phyloP scores from a whole-genome alignment of 2,329 filamentous ascomycete genomes.

The Rutstroemia sp. region DNA sequence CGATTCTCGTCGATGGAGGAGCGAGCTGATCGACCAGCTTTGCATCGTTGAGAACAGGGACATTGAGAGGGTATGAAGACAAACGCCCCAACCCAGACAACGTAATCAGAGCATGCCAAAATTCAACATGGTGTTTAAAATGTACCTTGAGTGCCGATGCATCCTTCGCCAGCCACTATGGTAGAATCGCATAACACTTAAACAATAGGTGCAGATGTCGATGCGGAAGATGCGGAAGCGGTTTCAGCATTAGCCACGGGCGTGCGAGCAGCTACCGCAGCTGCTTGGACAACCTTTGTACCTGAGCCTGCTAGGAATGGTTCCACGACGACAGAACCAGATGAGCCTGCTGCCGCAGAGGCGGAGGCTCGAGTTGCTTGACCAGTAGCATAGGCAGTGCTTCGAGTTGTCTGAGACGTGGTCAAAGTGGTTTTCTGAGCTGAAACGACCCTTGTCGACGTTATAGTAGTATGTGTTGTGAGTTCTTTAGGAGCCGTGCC shows the following conservation, averaged over 20 bases:
- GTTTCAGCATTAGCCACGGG: neutral
- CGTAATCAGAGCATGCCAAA: neutral
- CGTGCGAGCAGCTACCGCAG: neutral
- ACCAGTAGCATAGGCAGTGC: too few relatives aligned
- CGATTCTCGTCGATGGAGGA: slow-evolving; percentile 60
- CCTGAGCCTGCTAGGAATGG: neutral
- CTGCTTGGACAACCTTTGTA: neutral
- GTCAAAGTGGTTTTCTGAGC: too few relatives aligned
- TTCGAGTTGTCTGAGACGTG: too few relatives aligned
- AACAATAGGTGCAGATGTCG: slow-evolving; percentile 32
- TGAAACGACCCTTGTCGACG: too few relatives aligned
- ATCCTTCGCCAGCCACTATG: slow-evolving; percentile 44
- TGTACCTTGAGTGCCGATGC: slow-evolving; percentile 36
- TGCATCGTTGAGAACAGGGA: slow-evolving; percentile 54
- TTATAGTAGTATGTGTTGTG: too few relatives aligned
- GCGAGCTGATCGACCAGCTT: slow-evolving; percentile 59
- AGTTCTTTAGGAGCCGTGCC: too few relatives aligned
- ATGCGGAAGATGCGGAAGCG: neutral
- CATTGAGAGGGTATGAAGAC: slow-evolving; percentile 44
- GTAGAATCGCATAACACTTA: slow-evolving; percentile 57
- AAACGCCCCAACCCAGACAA: slow-evolving; percentile 53
- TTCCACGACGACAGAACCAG: neutral
- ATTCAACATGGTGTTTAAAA: too few relatives aligned
- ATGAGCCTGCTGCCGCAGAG: too few relatives aligned
- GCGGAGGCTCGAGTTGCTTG: too few relatives aligned